Evolutionary conservation across 768 basidiomycete species (phyloP).

Genomic region (Scleroderma bovista): DNA sequence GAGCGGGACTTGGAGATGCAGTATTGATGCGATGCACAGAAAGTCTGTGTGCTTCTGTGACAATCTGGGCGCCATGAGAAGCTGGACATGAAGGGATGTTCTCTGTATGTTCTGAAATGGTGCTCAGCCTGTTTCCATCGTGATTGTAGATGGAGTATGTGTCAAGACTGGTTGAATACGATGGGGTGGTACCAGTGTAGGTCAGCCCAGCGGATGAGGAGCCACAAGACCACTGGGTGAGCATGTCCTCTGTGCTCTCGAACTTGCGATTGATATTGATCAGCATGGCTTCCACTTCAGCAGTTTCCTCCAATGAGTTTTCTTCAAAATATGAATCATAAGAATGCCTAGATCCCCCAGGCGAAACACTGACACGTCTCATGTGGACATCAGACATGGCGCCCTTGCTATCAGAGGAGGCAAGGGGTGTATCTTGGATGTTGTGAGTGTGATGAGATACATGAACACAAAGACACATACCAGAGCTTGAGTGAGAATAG

Average conservation of each 20-base stretch:
- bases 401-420: conserved; percentile 42
- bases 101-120: conserved; percentile 76
- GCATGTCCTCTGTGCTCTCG: conserved; percentile 57
- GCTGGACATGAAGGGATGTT: conserved; percentile 54
- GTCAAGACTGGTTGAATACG: conserved; percentile 33
- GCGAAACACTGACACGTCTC: conserved; percentile 53
- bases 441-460: not conserved
- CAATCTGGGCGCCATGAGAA: conserved; percentile 31
- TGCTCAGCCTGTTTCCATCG: conserved; percentile 54
- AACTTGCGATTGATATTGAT: conserved; percentile 63
- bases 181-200: conserved; percentile 27
- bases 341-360: conserved; percentile 33
- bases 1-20: conserved; percentile 36
- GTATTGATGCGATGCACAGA: conserved; percentile 38
- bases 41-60: conserved; percentile 41
- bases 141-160: conserved; percentile 34
- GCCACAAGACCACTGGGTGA: conserved; percentile 60
- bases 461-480: conserved; percentile 31
- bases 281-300: conserved; percentile 64
- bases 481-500: conserved; percentile 51
- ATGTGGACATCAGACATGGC: conserved; percentile 43
- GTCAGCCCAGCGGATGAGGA: conserved; percentile 28
- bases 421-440: conserved; percentile 38
- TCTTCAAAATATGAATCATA: conserved; percentile 58
- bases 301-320: conserved; percentile 39